Conservation (phyloP, 495 filamentous ascomycete genomes). For the Clavariopsis aquatica region DNA sequence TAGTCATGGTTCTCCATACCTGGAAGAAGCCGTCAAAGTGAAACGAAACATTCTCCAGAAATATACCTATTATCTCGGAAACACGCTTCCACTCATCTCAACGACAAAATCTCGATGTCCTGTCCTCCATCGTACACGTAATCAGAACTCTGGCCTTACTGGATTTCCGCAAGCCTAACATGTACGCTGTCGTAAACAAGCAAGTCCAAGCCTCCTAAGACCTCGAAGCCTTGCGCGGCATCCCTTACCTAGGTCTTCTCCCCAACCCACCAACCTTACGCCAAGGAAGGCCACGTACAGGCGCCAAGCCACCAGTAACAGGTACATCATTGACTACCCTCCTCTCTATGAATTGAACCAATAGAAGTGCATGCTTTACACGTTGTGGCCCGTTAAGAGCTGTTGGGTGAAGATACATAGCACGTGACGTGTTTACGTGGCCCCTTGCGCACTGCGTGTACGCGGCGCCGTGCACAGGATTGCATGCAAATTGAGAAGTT, state of each 20-base stretch:
- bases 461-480: too few species aligned
- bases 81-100: too few species aligned
- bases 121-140: too few species aligned
- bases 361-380: not conserved
- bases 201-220: not conserved
- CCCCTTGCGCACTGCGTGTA: not conserved
- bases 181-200: too few species aligned
- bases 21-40: too few species aligned
- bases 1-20: too few species aligned
- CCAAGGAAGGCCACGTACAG: not conserved
- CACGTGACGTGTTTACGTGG: not conserved
- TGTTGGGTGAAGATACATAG: not conserved
- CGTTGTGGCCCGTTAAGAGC: not conserved
- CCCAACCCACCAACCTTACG: not conserved
- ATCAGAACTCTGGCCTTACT: too few species aligned
- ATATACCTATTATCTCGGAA: too few species aligned
- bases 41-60: too few species aligned
- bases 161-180: too few species aligned
- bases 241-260: too few species aligned
- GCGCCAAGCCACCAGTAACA: not conserved
- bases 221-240: not conserved
- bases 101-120: too few species aligned
- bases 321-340: not conserved
- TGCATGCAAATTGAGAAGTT: not conserved
- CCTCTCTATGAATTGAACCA: not conserved